Percentiles rank a stretch among this genome's conserved stretches.
phyloP scores from a whole-genome alignment of 805 yeast genomes.

The Wickerhamomyces strasburgensis region DNA sequence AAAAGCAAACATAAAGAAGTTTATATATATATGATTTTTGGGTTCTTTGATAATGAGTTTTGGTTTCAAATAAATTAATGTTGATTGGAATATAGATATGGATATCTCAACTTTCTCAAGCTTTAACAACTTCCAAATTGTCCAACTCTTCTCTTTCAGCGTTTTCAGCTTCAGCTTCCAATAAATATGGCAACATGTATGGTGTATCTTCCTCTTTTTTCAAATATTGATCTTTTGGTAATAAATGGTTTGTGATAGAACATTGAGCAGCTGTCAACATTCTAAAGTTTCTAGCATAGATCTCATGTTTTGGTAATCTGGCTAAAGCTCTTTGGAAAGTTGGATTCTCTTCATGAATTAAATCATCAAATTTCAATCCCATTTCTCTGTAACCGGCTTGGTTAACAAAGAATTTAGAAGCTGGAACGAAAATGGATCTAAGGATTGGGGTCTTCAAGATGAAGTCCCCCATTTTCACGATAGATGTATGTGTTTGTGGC shows the following conservation, averaged over 20 bases:
- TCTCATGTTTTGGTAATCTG: constrained; percentile 80
- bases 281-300: constrained; percentile 90
- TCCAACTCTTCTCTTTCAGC: constrained; percentile 86
- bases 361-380: constrained; percentile 89
- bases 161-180: constrained; percentile 92
- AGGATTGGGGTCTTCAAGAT: constrained; percentile 77
- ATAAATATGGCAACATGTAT: constrained; percentile 81
- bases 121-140: constrained; percentile 41
- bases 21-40: too few relatives aligned
- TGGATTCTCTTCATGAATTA: constrained; percentile 83
- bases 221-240: constrained; percentile 75
- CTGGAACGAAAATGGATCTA: constrained; percentile 71
- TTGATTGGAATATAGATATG: too few relatives aligned
- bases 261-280: constrained; percentile 88
- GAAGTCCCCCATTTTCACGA: constrained; percentile 70
- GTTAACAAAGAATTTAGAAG: constrained; percentile 66
- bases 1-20: too few relatives aligned
- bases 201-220: constrained; percentile 76
- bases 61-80: constrained; percentile 7
- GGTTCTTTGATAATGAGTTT: too few relatives aligned
- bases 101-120: too few relatives aligned
- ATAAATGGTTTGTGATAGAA: constrained; percentile 74
- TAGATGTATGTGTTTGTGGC: constrained; percentile 56
- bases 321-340: constrained; percentile 78
- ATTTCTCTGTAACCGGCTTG: constrained; percentile 90